phyloP scores from a whole-genome alignment of 768 basidiomycete species.

The Epithele typhae region DNA sequence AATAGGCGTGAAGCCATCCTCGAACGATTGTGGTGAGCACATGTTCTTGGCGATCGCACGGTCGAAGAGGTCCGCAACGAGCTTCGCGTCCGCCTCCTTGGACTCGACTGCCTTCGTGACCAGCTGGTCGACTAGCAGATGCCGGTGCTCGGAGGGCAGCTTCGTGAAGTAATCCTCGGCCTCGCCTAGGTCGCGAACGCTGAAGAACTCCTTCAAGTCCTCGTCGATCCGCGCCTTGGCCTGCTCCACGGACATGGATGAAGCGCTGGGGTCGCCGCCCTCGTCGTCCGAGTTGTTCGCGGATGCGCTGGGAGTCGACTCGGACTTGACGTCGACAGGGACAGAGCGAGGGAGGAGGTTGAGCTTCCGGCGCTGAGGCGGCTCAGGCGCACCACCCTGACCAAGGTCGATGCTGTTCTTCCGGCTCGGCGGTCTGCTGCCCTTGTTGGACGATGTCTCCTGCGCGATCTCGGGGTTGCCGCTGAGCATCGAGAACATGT shows the following conservation, averaged over 20 bases:
- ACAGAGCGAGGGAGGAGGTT: constrained; percentile 77
- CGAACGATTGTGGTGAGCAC: constrained; percentile 57
- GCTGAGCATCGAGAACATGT: constrained; percentile 87
- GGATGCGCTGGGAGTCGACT: constrained; percentile 39
- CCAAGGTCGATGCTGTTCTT: constrained; percentile 50
- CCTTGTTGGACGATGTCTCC: constrained; percentile 45
- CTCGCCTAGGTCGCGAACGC: constrained; percentile 79
- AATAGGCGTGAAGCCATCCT: constrained; percentile 65
- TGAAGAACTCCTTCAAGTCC: constrained; percentile 84
- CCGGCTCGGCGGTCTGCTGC: constrained; percentile 46
- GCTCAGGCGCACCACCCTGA: constrained; percentile 43
- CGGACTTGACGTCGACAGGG: constrained; percentile 40
- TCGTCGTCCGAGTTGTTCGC: constrained; percentile 48
- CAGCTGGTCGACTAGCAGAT: constrained; percentile 69
- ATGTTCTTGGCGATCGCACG: constrained; percentile 56
- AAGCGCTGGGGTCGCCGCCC: constrained; percentile 27
- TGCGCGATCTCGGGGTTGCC: constrained; percentile 52
- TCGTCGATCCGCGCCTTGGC: constrained; percentile 75
- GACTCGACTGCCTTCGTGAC: constrained; percentile 61
- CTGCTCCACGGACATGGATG: constrained; percentile 58
- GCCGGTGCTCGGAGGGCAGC: constrained; percentile 62
- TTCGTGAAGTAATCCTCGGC: constrained; percentile 82
- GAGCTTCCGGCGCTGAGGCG: constrained; percentile 65
- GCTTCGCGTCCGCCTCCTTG: constrained; percentile 74
- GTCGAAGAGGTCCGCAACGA: constrained; percentile 74